A percentile compares a stretch with the other conserved stretches of the same genome.
Evolutionary conservation across 2,329 filamentous ascomycete genomes (phyloP).

Genomic region (Aspergillus unguis): DNA sequence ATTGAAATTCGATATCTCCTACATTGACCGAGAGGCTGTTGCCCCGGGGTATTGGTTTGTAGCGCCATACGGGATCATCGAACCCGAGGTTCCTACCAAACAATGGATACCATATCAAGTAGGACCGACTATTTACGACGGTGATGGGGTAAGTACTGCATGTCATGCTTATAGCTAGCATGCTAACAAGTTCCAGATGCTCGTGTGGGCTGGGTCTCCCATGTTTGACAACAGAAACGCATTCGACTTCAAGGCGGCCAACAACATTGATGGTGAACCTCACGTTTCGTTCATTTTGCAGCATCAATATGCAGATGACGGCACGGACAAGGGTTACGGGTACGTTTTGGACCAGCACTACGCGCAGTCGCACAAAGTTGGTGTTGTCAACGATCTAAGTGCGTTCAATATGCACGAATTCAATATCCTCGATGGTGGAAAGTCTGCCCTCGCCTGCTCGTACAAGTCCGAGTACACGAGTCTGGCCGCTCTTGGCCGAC

Average conservation of each 20-base stretch:
- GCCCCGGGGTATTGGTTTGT: slow-evolving; percentile 50
- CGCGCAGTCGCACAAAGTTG: slow-evolving; percentile 38
- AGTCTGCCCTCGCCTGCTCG: slow-evolving; percentile 31
- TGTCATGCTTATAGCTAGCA: neutral
- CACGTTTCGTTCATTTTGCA: slow-evolving; percentile 49
- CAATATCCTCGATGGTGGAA: slow-evolving; percentile 36
- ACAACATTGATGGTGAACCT: slow-evolving; percentile 41
- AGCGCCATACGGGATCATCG: slow-evolving; percentile 40
- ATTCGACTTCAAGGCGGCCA: slow-evolving; percentile 48
- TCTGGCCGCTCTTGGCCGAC: slow-evolving; percentile 31
- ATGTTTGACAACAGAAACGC: slow-evolving; percentile 46
- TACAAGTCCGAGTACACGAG: slow-evolving; percentile 23
- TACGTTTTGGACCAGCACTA: slow-evolving; percentile 50
- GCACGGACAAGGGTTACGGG: slow-evolving; percentile 44
- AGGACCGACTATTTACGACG: slow-evolving; percentile 51
- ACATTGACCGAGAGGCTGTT: slow-evolving; percentile 24
- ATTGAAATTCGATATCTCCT: slow-evolving; percentile 27
- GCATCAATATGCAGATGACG: slow-evolving; percentile 25
- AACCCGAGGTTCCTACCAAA: slow-evolving; percentile 23
- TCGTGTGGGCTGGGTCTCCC: slow-evolving; percentile 50
- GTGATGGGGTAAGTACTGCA: slow-evolving; percentile 37
- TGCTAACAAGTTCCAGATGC: slow-evolving; percentile 16
- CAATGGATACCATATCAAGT: slow-evolving; percentile 42
- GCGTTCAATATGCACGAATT: slow-evolving; percentile 44
- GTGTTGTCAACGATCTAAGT: slow-evolving; percentile 24